Conservation (phyloP, 2,329 filamentous ascomycete species). For the Sarocladium kiliense region DNA sequence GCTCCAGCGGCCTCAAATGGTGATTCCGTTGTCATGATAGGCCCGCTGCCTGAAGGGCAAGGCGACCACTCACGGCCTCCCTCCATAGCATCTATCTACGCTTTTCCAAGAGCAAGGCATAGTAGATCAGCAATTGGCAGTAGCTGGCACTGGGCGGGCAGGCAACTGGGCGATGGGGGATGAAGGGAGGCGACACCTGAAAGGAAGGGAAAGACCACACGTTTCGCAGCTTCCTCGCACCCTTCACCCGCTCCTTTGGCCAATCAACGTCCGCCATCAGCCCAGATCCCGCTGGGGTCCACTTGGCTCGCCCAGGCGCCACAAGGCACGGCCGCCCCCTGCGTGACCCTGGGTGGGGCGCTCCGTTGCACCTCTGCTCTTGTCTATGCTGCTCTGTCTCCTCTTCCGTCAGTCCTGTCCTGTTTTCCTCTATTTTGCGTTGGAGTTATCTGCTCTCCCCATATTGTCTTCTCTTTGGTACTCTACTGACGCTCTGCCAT, state of each 20-base stretch:
- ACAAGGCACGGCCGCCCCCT: constrained; percentile 8
- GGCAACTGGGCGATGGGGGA: background rate
- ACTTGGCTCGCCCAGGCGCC: background rate
- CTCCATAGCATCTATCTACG: background rate
- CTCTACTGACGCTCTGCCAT: too few species aligned
- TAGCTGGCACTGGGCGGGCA: background rate
- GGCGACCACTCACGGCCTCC: background rate
- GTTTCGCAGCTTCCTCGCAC: background rate
- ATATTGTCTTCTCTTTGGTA: too few species aligned
- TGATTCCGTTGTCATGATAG: background rate
- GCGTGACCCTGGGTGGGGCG: constrained; percentile 7
- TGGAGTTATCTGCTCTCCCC: too few species aligned
- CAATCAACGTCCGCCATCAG: background rate
- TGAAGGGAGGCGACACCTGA: background rate
- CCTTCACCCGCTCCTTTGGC: background rate
- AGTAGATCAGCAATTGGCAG: background rate
- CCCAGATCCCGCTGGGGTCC: constrained; percentile 3
- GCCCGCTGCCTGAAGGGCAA: background rate
- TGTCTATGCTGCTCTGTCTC: background rate
- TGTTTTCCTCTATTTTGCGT: background rate
- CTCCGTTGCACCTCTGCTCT: too few species aligned
- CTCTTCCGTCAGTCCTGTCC: background rate
- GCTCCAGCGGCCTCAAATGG: background rate
- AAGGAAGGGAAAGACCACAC: background rate
- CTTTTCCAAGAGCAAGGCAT: background rate